Conservation (phyloP, 1,284 basidiomycete genomes). For the Hymenochaete sp. region DNA sequence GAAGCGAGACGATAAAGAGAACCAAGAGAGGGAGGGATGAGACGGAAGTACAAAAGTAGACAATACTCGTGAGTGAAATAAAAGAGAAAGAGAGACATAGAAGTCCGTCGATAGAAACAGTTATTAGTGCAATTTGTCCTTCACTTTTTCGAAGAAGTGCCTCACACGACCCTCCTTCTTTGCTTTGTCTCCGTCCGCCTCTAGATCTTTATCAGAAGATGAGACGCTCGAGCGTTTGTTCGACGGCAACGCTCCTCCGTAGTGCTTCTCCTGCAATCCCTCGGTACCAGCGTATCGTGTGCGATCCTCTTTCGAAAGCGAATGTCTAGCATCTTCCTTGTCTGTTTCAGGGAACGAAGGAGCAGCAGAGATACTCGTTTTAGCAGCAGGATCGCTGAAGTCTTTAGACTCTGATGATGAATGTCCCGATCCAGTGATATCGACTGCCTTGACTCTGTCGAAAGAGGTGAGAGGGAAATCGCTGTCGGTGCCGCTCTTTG, state of each 20-base stretch:
- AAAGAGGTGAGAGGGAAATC: slow-evolving; percentile 5
- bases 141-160: slow-evolving; percentile 7
- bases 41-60: not conserved
- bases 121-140: slow-evolving; percentile 8
- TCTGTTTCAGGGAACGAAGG: not conserved
- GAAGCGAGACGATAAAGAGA: not conserved
- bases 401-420: not conserved
- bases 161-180: slow-evolving; percentile 7
- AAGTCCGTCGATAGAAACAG: not conserved
- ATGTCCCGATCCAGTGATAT: not conserved
- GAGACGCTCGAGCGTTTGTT: not conserved
- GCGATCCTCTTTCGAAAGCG: not conserved
- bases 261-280: slow-evolving; percentile 5
- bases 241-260: slow-evolving; percentile 2
- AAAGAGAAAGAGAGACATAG: not conserved
- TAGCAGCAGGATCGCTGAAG: not conserved
- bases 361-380: not conserved
- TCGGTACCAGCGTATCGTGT: slow-evolving; percentile 7
- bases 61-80: not conserved
- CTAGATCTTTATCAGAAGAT: not conserved
- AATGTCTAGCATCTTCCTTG: not conserved
- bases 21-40: not conserved
- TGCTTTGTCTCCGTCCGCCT: not conserved
- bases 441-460: not conserved
- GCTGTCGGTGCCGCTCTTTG: slow-evolving; percentile 4